A percentile compares a stretch with the other conserved stretches of the same genome.
phyloP scores from a whole-genome alignment of 1,284 basidiomycete species.

The Ustilago xerochloae region DNA sequence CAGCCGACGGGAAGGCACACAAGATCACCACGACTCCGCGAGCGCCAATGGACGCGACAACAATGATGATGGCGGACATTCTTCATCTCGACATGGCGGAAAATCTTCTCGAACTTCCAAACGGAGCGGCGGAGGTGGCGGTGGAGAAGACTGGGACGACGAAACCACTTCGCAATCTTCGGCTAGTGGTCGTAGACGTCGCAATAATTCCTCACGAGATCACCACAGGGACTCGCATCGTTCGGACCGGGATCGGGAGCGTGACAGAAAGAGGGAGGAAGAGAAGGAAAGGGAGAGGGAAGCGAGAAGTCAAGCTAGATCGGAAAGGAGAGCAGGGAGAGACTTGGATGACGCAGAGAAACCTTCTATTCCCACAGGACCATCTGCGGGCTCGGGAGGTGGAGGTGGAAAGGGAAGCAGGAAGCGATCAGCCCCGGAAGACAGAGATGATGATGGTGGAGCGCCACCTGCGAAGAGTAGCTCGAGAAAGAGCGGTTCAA shows the following conservation, averaged over 20 bases:
- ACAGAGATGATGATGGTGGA: conserved; percentile 24
- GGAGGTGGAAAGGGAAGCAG: conserved; percentile 13
- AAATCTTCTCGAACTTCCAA: conserved; percentile 17
- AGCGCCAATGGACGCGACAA: neutral
- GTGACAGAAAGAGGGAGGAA: conserved; percentile 27
- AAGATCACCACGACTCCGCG: conserved; percentile 18
- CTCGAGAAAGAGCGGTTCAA: conserved; percentile 4
- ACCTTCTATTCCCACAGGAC: conserved; percentile 9
- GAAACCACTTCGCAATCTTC: conserved; percentile 39
- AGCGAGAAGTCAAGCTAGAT: conserved; percentile 34
- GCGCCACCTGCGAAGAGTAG: neutral
- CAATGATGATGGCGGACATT: conserved; percentile 7
- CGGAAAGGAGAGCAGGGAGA: conserved; percentile 36
- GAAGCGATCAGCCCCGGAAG: conserved; percentile 41
- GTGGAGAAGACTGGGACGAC: conserved; percentile 28
- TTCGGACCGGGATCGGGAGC: conserved; percentile 19
- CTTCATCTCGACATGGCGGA: conserved; percentile 6
- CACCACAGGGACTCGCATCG: conserved; percentile 23
- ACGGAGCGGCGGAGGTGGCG: neutral
- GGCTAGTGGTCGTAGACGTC: conserved; percentile 1
- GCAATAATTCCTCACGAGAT: conserved; percentile 6
- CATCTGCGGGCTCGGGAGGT: conserved; percentile 2
- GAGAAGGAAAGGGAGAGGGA: conserved; percentile 36
- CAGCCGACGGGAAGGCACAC: conserved; percentile 7
- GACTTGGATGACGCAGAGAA: conserved; percentile 48